These are phyloP conservation scores for Omphalotus guepiniiformis DNA, from an alignment of 768 basidiomycete genomes.

Conservation along the genomic window DNA sequence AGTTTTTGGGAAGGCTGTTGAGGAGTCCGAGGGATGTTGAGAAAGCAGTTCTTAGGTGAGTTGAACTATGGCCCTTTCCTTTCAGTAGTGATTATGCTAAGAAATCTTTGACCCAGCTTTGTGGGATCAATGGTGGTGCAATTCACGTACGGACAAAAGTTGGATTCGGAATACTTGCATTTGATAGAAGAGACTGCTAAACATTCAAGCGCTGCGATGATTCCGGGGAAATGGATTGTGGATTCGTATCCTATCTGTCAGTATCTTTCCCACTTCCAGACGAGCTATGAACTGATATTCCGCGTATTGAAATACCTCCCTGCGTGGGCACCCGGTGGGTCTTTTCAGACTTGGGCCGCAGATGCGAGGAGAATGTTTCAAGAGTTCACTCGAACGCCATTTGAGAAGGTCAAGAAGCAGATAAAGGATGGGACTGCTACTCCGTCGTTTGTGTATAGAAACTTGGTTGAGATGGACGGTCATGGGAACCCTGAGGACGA, in stretches of 20 bases:
- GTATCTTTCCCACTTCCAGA: neutral
- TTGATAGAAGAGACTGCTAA: neutral
- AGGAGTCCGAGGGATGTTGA: neutral
- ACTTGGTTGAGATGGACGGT: neutral
- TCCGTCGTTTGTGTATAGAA: constrained; percentile 5
- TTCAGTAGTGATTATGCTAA: neutral
- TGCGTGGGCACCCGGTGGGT: constrained; percentile 14
- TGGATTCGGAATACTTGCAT: neutral
- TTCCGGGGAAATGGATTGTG: neutral
- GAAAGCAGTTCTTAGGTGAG: neutral
- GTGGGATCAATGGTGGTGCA: neutral
- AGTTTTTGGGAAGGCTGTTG: neutral
- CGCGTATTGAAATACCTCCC: constrained; percentile 19
- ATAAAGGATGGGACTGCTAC: neutral
- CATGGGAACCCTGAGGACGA: neutral
- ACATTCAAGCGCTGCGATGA: neutral
- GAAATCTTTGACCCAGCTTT: neutral
- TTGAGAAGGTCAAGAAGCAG: constrained; percentile 1
- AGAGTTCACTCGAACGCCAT: neutral
- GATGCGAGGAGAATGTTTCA: constrained; percentile 1
- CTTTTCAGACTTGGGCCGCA: constrained; percentile 9
- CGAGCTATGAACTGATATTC: neutral
- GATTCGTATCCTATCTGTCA: neutral
- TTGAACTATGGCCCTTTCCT: neutral
- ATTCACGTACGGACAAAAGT: neutral